phyloP scores from a whole-genome alignment of 768 basidiomycete species.

The Termitomyces sp. region DNA sequence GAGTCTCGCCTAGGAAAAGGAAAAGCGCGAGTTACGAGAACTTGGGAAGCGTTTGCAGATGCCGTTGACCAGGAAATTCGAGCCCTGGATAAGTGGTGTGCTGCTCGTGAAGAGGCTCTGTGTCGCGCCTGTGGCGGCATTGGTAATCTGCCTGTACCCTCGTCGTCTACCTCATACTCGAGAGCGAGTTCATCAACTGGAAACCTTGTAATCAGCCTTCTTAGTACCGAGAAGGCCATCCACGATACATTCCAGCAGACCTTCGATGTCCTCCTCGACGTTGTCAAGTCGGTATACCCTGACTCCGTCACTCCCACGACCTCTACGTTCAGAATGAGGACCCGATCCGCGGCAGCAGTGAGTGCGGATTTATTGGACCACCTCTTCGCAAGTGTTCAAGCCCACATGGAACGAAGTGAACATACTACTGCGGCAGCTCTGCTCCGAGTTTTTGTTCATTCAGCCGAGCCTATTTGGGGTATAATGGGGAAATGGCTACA shows the following conservation, averaged over 20 bases:
- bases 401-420: slow-evolving; percentile 56
- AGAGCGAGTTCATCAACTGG: slow-evolving; percentile 21
- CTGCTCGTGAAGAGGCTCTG: slow-evolving; percentile 59
- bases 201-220: slow-evolving; percentile 56
- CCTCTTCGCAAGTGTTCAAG: slow-evolving; percentile 50
- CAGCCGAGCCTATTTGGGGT: slow-evolving; percentile 67
- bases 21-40: slow-evolving; percentile 36
- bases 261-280: slow-evolving; percentile 49
- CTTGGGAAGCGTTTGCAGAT: slow-evolving; percentile 79
- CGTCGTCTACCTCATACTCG: background rate
- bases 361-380: slow-evolving; percentile 59
- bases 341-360: slow-evolving; percentile 41
- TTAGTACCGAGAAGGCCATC: slow-evolving; percentile 56
- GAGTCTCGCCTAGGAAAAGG: slow-evolving; percentile 8
- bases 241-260: slow-evolving; percentile 50
- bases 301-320: slow-evolving; percentile 17
- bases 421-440: slow-evolving; percentile 46
- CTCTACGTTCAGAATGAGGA: slow-evolving; percentile 11
- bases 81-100: slow-evolving; percentile 64
- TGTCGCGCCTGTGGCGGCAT: slow-evolving; percentile 49
- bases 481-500: slow-evolving; percentile 70
- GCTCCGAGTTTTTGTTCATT: slow-evolving; percentile 53
- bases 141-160: background rate
- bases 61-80: slow-evolving; percentile 59
- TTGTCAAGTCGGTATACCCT: slow-evolving; percentile 32